Base-by-base conservation (phyloP, 2,329 filamentous ascomycete genomes). In the Fusarium sterilihyphosum region DNA sequence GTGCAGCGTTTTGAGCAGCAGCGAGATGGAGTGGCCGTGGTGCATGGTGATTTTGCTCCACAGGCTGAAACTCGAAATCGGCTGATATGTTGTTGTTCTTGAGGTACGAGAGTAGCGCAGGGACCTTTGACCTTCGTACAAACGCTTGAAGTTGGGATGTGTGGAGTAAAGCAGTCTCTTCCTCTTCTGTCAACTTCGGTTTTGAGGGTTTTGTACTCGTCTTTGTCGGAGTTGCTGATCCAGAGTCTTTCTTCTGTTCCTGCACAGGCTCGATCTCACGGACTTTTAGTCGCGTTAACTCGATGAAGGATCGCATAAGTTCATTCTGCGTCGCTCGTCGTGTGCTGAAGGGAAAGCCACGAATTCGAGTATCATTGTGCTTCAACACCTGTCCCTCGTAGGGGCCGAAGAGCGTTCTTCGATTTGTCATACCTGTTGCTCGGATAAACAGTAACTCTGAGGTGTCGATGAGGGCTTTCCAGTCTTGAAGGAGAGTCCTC, bases 261-360 rank as follows among this genome's bases (percentile, higher is more conserved):
- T 91, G 88, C 7, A 86, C 88, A 73, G 94, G 92, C 66, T 94
- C 89, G 35, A 98, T 89, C 71, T 93, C 92, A 56, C 90, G 91
- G 53, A 98, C 88, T 82, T 99, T 98, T 22, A 98, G 88, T 22
- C 96, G 88, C 0, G 96, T 99, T 38, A 99, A 88, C 84, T 99
- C 96, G 71, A 97, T 93, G 78, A 98, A 99, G 2, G 93, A 93
- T 44, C 96, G 91, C 93, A 98, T 96, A 0, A 99, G 90, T 82
- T 99, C 96, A 54, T 93, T 94, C 79, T 98, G 95, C 0, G 96
- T 99, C 2, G 96, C 94, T 65, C 96, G 88, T 18, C 95, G 90
- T 14, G 96, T 99, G 81, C 89, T 98, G 82, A 99, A 99, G 0
- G 96, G 96, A 73, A 99, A 98, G 0, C 94, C 92, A 64, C 96